Percentiles rank a stretch among this genome's conserved stretches.
Evolutionary conservation across 139 green algal species (phyloP).

Genomic region (Limnomonas spitsbergensis): DNA sequence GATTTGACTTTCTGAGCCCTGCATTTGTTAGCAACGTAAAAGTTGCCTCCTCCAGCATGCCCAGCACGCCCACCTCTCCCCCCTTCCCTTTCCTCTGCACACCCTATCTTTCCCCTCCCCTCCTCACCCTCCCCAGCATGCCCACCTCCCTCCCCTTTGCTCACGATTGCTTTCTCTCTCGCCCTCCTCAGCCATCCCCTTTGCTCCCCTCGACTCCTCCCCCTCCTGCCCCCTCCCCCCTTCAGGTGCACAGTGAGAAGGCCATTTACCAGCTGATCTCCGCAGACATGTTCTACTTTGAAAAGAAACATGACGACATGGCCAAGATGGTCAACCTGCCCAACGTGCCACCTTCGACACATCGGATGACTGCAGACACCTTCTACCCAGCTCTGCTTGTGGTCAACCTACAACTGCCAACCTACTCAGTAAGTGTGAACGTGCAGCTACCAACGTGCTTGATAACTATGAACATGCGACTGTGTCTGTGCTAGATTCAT

Average conservation of each 20-base stretch:
- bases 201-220: too few species aligned
- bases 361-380: constrained; percentile 30
- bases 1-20: too few species aligned
- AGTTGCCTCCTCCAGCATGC: too few species aligned
- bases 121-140: too few species aligned
- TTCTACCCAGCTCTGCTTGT: constrained; percentile 72
- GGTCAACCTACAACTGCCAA: constrained; percentile 82
- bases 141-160: too few species aligned
- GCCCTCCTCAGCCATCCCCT: too few species aligned
- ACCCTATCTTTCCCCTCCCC: too few species aligned
- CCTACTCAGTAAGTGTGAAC: constrained; percentile 51
- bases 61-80: too few species aligned
- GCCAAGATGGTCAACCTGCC: constrained; percentile 64
- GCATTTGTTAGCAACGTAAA: too few species aligned
- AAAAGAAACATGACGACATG: constrained; percentile 75
- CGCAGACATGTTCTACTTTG: constrained; percentile 68
- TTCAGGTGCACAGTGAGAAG: constrained; percentile 26
- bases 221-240: too few species aligned
- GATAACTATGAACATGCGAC: background rate
- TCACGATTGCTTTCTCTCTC: background rate
- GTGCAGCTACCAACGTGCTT: background rate
- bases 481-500: background rate
- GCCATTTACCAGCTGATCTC: constrained; percentile 71
- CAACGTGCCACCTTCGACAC: constrained; percentile 27
- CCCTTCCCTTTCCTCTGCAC: too few species aligned